Conservation (phyloP, 1,284 basidiomycete genomes). For the Thelephora terrestris region DNA sequence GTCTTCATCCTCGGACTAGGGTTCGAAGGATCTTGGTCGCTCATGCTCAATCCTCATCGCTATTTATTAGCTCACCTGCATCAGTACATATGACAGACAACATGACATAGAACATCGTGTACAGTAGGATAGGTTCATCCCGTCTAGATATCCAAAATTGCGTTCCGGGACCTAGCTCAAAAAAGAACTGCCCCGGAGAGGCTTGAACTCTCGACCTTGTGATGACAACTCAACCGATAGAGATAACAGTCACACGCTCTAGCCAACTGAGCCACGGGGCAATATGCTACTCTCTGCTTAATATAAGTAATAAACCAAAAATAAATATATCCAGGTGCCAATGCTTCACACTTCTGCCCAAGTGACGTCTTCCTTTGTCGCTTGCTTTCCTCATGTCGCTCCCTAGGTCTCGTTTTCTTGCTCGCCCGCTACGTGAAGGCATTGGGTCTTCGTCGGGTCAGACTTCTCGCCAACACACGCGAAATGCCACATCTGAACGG, state of each 20-base stretch:
- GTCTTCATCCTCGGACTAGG: background rate
- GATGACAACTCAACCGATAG: conserved; percentile 23
- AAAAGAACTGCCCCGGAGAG: conserved; percentile 41
- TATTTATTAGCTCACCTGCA: no score
- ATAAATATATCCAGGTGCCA: no score
- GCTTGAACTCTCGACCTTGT: conserved; percentile 58
- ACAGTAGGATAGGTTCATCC: no score
- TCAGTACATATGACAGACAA: no score
- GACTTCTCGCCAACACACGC: background rate
- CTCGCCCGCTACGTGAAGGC: background rate
- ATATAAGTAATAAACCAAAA: no score
- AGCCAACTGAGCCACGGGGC: conserved; percentile 59
- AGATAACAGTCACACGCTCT: conserved; percentile 19
- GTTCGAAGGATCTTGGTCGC: background rate
- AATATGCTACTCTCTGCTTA: conserved; percentile 10
- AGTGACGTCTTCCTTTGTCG: background rate
- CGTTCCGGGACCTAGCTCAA: conserved; percentile 3
- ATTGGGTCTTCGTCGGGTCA: background rate
- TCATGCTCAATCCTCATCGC: no score
- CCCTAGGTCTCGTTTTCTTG: background rate
- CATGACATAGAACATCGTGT: no score
- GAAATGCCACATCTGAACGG: conserved; percentile 29
- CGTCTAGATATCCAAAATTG: no score
- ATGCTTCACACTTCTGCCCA: background rate
- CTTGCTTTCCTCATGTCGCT: background rate